A percentile compares a stretch with the other conserved stretches of the same genome.
phyloP scores from a whole-genome alignment of 2,329 filamentous ascomycete species.

The Trichoderma sp. region DNA sequence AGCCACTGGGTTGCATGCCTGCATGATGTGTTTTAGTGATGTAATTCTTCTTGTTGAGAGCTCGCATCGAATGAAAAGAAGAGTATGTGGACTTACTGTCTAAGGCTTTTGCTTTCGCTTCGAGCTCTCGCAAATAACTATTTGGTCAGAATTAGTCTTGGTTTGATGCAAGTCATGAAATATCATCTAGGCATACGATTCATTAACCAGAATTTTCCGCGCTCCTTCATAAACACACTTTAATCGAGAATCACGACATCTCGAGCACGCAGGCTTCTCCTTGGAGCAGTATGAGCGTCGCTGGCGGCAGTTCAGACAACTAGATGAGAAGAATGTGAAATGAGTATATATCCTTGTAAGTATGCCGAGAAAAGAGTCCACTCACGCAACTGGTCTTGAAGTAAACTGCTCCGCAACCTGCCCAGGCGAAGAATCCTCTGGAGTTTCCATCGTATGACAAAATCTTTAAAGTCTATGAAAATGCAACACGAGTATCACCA shows the following conservation, averaged over 20 bases:
- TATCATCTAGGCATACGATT: conserved; percentile 25
- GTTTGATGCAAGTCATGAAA: not conserved
- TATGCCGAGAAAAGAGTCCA: not conserved
- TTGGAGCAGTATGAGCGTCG: conserved; percentile 38
- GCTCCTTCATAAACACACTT: conserved; percentile 36
- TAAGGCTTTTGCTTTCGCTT: conserved; percentile 33
- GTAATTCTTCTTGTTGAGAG: not conserved
- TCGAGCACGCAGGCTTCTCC: conserved; percentile 35
- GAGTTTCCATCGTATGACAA: conserved; percentile 1
- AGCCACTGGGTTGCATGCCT: not conserved
- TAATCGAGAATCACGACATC: conserved; percentile 32
- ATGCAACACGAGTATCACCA: not conserved
- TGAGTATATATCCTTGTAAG: not conserved
- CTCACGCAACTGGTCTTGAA: conserved; percentile 31
- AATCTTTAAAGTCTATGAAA: not conserved
- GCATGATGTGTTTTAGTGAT: not conserved
- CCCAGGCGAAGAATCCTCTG: not conserved
- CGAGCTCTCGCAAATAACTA: conserved; percentile 35
- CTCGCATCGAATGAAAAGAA: not conserved
- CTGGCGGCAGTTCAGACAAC: conserved; percentile 36
- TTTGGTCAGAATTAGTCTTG: not conserved
- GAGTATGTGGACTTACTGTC: conserved; percentile 25
- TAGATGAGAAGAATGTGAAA: conserved; percentile 18
- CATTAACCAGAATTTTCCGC: conserved; percentile 36
- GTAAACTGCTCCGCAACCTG: conserved; percentile 21